phyloP scores from a whole-genome alignment of 768 basidiomycete genomes.

The Lactarius pseudohatsudake region DNA sequence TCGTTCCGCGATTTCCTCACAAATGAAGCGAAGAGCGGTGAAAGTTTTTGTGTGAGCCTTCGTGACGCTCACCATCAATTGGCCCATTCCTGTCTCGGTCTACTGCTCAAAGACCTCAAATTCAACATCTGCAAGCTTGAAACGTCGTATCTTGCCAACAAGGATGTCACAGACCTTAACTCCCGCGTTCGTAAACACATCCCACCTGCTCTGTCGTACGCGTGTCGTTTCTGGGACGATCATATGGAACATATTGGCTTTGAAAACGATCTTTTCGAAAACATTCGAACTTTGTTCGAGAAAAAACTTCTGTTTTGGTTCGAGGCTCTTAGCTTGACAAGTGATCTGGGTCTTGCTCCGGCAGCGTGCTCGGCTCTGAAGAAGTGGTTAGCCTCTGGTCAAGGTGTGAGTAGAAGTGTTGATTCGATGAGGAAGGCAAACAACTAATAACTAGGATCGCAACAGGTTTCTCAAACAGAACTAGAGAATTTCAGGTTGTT shows the following conservation, averaged over 20 bases:
- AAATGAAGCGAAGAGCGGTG: not conserved
- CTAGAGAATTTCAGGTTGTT: no score
- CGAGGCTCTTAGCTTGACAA: no score
- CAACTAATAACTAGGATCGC: no score
- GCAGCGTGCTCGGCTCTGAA: not conserved
- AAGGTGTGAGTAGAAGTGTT: no score
- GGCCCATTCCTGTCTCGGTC: not conserved
- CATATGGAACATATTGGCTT: not conserved
- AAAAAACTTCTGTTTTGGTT: not conserved
- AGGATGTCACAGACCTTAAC: not conserved
- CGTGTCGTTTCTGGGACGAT: conserved; percentile 6
- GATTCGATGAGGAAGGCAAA: no score
- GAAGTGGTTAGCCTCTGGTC: no score
- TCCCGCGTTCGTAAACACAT: not conserved
- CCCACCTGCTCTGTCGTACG: not conserved
- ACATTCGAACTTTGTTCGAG: not conserved
- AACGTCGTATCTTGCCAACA: not conserved
- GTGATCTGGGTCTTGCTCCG: not conserved
- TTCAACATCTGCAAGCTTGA: conserved; percentile 10
- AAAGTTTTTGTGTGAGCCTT: not conserved
- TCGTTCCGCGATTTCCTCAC: conserved; percentile 10
- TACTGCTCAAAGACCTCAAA: not conserved
- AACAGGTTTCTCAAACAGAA: no score
- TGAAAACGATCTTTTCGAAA: not conserved
- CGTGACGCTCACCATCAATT: not conserved